Evolutionary conservation across 306 rosid genomes (phyloP).

Genomic region (Malus asiatica): DNA sequence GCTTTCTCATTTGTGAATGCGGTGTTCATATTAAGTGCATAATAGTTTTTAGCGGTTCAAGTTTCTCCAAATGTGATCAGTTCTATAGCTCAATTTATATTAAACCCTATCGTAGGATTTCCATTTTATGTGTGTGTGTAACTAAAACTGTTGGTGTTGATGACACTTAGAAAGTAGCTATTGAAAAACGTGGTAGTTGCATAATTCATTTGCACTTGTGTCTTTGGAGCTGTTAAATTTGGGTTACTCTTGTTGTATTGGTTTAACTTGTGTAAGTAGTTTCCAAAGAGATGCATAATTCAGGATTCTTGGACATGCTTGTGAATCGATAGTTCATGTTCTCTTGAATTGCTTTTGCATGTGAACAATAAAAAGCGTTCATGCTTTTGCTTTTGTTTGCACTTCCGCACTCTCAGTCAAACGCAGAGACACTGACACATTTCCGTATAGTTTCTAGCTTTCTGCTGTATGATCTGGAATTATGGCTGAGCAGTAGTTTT

Average conservation of each 20-base stretch:
- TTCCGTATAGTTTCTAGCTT: not conserved
- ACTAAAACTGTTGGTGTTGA: not conserved
- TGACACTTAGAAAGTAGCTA: not conserved
- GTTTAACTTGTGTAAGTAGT: not conserved
- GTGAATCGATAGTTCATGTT: not conserved
- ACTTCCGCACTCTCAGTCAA: not conserved
- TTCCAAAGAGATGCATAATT: not conserved
- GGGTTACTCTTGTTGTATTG: not conserved
- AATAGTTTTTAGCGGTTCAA: not conserved
- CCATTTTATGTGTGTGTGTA: not conserved
- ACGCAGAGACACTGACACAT: not conserved
- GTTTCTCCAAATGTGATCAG: not conserved
- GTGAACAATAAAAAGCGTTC: not conserved
- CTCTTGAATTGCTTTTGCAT: not conserved
- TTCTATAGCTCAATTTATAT: not conserved
- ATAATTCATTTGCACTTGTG: not conserved
- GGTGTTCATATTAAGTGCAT: not conserved
- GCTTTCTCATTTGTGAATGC: not conserved
- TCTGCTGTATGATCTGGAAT: not conserved
- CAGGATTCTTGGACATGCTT: not conserved
- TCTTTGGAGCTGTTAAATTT: not conserved
- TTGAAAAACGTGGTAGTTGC: not conserved
- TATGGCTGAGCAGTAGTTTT: not conserved
- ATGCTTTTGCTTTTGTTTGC: not conserved
- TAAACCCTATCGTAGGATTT: not conserved